Percentiles rank a stretch among this genome's conserved stretches.
These are phyloP conservation scores for Globisporangium perplexum DNA, from an alignment of 352 stramenopile species.

Conservation along the genomic window DNA sequence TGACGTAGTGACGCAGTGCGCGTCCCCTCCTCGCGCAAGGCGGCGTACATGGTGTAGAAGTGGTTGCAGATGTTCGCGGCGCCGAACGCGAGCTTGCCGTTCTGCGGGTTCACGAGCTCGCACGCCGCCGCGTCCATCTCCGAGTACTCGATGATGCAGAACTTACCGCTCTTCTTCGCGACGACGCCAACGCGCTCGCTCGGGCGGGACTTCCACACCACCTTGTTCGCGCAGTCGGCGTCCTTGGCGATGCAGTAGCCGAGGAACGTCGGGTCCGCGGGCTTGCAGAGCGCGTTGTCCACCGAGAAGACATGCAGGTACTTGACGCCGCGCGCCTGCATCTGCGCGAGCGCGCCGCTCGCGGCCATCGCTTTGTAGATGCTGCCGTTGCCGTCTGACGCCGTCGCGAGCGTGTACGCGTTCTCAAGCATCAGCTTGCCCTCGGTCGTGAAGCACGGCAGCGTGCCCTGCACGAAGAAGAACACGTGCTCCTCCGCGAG, in stretches of 20 bases:
- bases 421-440: conserved; percentile 97
- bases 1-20: no score
- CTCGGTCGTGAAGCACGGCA: conserved; percentile 92
- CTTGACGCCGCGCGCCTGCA: conserved; percentile 85
- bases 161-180: conserved; percentile 70
- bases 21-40: no score
- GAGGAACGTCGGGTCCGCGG: conserved; percentile 95
- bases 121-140: conserved; percentile 87
- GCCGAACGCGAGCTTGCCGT: conserved; percentile 89
- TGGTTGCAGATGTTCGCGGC: conserved; percentile 99
- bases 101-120: conserved; percentile 50
- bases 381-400: conserved; percentile 98
- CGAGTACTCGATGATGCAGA: conserved; percentile 97
- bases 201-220: conserved; percentile 91
- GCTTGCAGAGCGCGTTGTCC: conserved; percentile 97
- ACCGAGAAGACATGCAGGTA: conserved; percentile 97
- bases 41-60: conserved; percentile 92
- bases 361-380: conserved; percentile 91
- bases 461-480: conserved; percentile 96
- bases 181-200: conserved; percentile 94
- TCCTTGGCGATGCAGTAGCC: conserved; percentile 93
- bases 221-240: conserved; percentile 96
- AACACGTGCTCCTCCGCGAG: conserved; percentile 82
- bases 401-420: conserved; percentile 73
- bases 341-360: conserved; percentile 85